Evolutionary conservation across 305 asterid genomes (phyloP), one percentile per base, ranked within the genome.

Genomic region (Solanum hybrid): DNA sequence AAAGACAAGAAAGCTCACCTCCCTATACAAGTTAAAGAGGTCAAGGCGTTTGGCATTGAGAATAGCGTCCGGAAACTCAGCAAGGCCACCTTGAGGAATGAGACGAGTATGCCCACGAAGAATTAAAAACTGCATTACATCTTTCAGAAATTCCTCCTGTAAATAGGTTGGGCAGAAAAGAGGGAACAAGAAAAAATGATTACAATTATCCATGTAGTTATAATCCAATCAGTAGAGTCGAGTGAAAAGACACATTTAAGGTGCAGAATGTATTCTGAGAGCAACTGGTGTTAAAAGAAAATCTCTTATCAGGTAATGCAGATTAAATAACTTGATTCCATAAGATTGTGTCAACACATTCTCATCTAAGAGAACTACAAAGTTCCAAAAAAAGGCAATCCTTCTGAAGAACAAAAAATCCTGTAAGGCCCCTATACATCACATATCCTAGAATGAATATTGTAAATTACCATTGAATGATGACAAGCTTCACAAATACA

Each of bases 71-170:
- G 99, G 99, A 90, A 98, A 98, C 95, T 98, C 99, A 1, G 98
- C 95, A 77, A 97, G 93, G 86, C 99, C 99, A n/a, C 98, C 98
- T 94, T 98, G 99, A 90, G 99, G 99, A 92, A 98, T 94, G 86
- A 98, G 99, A 88, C 99, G 99, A 86, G 93, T 97, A 91, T 98
- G 99, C 34, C 99, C 99, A 86, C 99, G 95, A 89, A 98, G 99
- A 89, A 96, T 94, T 81, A 98, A 95, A 92, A 98, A 97, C 92
- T 96, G 98, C 99, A 98, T 98, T 4, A 98, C 99, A 90, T 97
- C 99, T 92, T 96, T 96, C 61, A 97, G 92, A 90, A 98, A 98
- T 89, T 97, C 99, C 95, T 98, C 99, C 99, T 98, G 90, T 51
- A 64, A 89, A n/a, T 89, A 81, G 18, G 61, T 28, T 82, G 85